Evolutionary conservation across 257 asterid genomes (phyloP), one percentile per base, ranked within the genome.

Genomic region (Scutellaria galericulata): DNA sequence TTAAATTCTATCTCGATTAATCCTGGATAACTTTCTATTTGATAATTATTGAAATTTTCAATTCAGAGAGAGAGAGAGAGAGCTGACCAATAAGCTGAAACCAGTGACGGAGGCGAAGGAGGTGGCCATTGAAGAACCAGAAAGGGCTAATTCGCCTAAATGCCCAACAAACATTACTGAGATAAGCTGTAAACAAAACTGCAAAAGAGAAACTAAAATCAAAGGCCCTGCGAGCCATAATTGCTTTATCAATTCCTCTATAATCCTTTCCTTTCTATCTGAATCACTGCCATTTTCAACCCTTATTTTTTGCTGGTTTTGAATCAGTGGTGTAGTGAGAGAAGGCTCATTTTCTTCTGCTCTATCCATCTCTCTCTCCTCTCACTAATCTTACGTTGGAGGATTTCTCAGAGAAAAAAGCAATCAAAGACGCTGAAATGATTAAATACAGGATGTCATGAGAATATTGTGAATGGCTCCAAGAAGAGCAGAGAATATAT

Each of bases 51-150:
- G 5, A 31, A 3, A 31, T 31, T 31, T 31, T 31, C 37, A 31
- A 22, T 22, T 22, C 1, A 1, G 37, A 31, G 37, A 47, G 12
- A 14, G 72, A 3, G 13, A 18, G 3, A 54, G 50, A 14, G 0
- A 7, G 63, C 79, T 75, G 0, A 90, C 96, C 92, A 88, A 70
- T 58, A 88, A 73, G 77, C 89, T 88, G 69, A 92, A 88, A 45
- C 98, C 98, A n/a, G 98, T 88, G 64, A 92, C 98, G 15, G 93
- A 39, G 11, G 97, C 92, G 70, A 92, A 90, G 53, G 97, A 92
- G 53, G 87, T 87, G 64, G 98, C 97, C 86, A 92, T 82, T 3
- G 98, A 90, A 75, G 98, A 95, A 60, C 88, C 94, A 51, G 97
- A 69, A 7, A 90, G 96, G 37, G 88, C 46, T 24, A 90, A 53